phyloP scores from a whole-genome alignment of 495 filamentous ascomycete species.

The Neohortaea acidophila region DNA sequence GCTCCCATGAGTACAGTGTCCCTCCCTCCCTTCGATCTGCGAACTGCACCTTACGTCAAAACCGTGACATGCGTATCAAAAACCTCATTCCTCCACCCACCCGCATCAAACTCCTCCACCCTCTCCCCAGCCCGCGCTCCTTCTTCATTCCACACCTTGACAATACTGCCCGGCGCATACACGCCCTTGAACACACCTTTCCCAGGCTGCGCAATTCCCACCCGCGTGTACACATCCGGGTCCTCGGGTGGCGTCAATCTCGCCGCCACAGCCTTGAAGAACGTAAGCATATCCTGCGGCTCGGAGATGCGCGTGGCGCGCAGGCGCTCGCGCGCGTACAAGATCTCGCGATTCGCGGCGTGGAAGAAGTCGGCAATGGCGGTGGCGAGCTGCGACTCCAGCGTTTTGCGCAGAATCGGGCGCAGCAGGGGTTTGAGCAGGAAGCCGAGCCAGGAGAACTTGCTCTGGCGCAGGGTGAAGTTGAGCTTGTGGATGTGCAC shows the following conservation, averaged over 20 bases:
- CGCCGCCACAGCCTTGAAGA: constrained; percentile 65
- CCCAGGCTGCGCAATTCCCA: constrained; percentile 50
- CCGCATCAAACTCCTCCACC: constrained; percentile 46
- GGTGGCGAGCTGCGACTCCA: constrained; percentile 64
- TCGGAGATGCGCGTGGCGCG: constrained; percentile 70
- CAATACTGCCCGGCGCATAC: constrained; percentile 76
- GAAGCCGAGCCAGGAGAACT: constrained; percentile 64
- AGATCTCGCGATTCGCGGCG: constrained; percentile 64
- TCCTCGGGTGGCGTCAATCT: constrained; percentile 53
- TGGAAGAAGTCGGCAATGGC: constrained; percentile 54
- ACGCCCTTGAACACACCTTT: constrained; percentile 62
- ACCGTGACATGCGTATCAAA: constrained; percentile 40
- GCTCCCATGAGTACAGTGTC: no score
- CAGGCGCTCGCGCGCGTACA: constrained; percentile 74
- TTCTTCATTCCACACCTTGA: constrained; percentile 76
- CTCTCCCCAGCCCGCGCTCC: constrained; percentile 47
- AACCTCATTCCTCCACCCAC: constrained; percentile 73
- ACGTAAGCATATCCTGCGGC: constrained; percentile 63
- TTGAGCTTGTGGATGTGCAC: constrained; percentile 77
- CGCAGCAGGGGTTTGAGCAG: constrained; percentile 71
- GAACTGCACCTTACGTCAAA: constrained; percentile 14
- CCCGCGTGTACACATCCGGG: constrained; percentile 53
- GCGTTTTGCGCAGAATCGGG: constrained; percentile 57
- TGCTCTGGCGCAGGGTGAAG: constrained; percentile 59
- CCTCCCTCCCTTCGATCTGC: no score